Conservation (phyloP, 441 rosid genomes). For the Mallotus repandus region DNA sequence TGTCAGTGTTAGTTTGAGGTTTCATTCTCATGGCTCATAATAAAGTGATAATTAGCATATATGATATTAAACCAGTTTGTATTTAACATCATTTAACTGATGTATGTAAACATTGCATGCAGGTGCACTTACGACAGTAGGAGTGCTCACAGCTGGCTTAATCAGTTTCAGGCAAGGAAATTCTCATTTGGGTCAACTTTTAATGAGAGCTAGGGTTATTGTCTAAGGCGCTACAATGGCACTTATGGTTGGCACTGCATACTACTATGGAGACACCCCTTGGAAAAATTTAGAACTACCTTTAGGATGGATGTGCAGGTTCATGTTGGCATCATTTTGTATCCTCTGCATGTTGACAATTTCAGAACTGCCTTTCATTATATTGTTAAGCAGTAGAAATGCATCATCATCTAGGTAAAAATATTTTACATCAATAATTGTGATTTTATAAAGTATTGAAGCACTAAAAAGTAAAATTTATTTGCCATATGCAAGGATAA, state of each 20-base stretch:
- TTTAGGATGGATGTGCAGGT: not conserved
- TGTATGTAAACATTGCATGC: slow-evolving; percentile 18
- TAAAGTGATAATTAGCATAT: not conserved
- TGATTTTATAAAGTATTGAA: too few relatives aligned
- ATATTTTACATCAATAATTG: too few relatives aligned
- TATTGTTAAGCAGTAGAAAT: too few relatives aligned
- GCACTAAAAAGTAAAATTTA: not conserved
- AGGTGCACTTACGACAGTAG: slow-evolving; percentile 93
- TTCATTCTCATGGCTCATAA: not conserved
- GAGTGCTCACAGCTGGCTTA: slow-evolving; percentile 94
- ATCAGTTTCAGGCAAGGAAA: slow-evolving; percentile 88
- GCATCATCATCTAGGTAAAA: too few relatives aligned
- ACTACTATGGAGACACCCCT: slow-evolving; percentile 82
- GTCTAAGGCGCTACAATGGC: slow-evolving; percentile 98
- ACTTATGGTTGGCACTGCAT: slow-evolving; percentile 92
- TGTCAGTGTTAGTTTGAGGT: not conserved
- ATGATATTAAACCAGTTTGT: not conserved
- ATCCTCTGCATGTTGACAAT: not conserved
- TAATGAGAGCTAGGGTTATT: slow-evolving; percentile 95
- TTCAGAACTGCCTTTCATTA: not conserved
- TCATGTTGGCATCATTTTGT: not conserved
- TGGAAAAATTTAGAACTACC: slow-evolving; percentile 45
- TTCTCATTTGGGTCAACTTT: slow-evolving; percentile 79
- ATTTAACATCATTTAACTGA: slow-evolving; percentile 1
- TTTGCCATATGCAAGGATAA: not conserved